Conservation (phyloP, 257 asterid species). For the Capsicum chinense region DNA sequence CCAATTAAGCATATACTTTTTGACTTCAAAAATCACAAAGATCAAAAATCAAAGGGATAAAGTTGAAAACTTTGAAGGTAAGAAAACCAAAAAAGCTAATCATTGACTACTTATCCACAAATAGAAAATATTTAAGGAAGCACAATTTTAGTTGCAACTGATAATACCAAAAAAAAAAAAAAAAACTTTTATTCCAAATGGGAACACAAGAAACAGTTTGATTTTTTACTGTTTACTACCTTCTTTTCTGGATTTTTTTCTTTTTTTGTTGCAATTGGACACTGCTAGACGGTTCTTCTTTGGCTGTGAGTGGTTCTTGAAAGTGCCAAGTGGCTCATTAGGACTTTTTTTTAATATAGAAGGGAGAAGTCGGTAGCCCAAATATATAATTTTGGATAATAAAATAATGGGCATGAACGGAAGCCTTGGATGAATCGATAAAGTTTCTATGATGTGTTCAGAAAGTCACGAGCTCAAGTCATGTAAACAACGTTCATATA, state of each 20-base stretch:
- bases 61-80: conserved; percentile 24
- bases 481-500: too few species aligned
- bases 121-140: not conserved
- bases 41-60: conserved; percentile 12
- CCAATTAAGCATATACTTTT: not conserved
- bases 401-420: conserved; percentile 34
- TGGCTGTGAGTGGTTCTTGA: conserved; percentile 31
- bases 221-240: conserved; percentile 16
- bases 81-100: conserved; percentile 23
- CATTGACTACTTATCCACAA: conserved; percentile 22
- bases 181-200: not conserved
- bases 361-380: not conserved
- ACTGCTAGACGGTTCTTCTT: conserved; percentile 29
- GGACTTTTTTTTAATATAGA: not conserved
- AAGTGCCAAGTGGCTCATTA: conserved; percentile 38
- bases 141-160: not conserved
- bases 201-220: conserved; percentile 4
- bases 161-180: not conserved
- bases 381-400: conserved; percentile 18
- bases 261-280: conserved; percentile 3
- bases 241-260: not conserved
- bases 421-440: too few species aligned
- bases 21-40: not conserved
- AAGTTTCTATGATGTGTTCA: too few species aligned
- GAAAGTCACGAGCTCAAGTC: too few species aligned